Evolutionary conservation across 805 yeast genomes (phyloP), one percentile per base, ranked within the genome.

Genomic region (Ogataea trehalophila): DNA sequence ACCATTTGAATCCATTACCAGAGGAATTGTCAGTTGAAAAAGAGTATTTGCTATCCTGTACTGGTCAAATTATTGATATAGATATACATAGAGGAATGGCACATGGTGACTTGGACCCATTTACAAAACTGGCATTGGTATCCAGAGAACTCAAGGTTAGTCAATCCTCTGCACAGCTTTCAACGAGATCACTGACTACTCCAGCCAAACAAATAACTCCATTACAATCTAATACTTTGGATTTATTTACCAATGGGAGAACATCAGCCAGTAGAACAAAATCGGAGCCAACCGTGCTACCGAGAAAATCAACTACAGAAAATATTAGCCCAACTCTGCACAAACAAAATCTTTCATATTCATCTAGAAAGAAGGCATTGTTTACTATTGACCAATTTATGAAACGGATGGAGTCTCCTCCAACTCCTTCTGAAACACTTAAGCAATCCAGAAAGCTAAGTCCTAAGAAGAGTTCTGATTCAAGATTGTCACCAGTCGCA

Each of bases 41-140:
- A 22, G 62, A 59, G 15, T 59, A 53, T 39, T 50, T 66, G 15
- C 48, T 48, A 8, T 52, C 63, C 6, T 77, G 80, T 50, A 75
- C 82, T 45, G 84, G 84, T 0, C 53, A 61, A 17, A 58, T 70
- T 8, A 58, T 70, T 31, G 73, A 74, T 38, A 67, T 71, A 33
- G 74, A 72, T 1, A 54, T 78, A 9, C 91, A 87, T 55, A 52
- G 52, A 0, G 65, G 67, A 38, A 73, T 90, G 18, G 87, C 95
- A 9, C 53, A 52, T 16, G 97, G 95, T 1, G 74, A 72, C 7
- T 55, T 86, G 9, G 79, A 84, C 61, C 97, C 97, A 1, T 71
- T 76, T 45, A 71, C 80, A 1, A 79, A 78, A 51, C 59, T 65
- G 40, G 62, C 65, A 1, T 65, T 83, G 33, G 49, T 71, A 0